phyloP scores from a whole-genome alignment of 176 grass and related monocot species.

The Dendrocalamus sinicus region DNA sequence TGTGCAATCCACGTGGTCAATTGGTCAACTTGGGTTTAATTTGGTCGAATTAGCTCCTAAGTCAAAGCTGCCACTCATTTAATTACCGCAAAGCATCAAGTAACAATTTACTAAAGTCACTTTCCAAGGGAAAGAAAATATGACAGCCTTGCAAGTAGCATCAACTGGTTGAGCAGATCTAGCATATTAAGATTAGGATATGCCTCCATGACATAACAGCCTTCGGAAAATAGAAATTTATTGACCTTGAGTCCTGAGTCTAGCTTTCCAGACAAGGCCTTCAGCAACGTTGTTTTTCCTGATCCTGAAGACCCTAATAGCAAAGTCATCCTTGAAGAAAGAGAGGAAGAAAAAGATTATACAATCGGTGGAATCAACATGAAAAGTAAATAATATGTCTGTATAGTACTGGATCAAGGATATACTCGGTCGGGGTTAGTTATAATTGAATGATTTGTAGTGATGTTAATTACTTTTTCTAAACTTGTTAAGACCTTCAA shows the following conservation, averaged over 20 bases:
- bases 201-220: background rate
- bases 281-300: conserved; percentile 67
- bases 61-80: background rate
- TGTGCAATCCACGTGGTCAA: background rate
- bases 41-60: background rate
- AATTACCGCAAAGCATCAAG: background rate
- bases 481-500: no score
- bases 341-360: background rate
- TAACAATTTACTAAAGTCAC: background rate
- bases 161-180: background rate
- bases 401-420: no score
- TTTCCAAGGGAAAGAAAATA: background rate
- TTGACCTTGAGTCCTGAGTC: conserved; percentile 52
- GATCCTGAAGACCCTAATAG: conserved; percentile 63
- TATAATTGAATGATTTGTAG: no score
- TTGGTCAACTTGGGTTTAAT: no score
- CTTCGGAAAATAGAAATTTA: background rate
- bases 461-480: no score
- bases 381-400: background rate
- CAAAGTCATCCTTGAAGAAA: conserved; percentile 62
- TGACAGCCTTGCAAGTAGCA: background rate
- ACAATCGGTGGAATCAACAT: background rate
- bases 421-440: no score
- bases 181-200: background rate
- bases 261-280: conserved; percentile 65